Percentiles rank a stretch among this genome's conserved stretches.
Evolutionary conservation across 1,284 basidiomycete genomes (phyloP).

Genomic region (Irpex sp.): DNA sequence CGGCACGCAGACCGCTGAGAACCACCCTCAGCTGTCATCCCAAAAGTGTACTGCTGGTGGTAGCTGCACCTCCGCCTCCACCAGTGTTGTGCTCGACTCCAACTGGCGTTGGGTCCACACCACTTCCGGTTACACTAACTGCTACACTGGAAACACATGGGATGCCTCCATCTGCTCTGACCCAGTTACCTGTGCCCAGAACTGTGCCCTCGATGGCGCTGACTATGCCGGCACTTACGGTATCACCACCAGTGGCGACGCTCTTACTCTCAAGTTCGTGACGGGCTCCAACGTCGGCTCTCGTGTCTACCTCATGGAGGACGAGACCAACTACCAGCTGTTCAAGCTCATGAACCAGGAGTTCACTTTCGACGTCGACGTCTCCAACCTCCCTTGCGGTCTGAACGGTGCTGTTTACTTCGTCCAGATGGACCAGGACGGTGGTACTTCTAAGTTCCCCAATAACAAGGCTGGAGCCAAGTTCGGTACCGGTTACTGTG

Average conservation of each 20-base stretch:
- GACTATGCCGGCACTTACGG: slow-evolving; percentile 35
- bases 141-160: slow-evolving; percentile 54
- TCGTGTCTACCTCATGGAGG: slow-evolving; percentile 40
- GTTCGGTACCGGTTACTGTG: slow-evolving; percentile 32
- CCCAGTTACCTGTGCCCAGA: slow-evolving; percentile 34
- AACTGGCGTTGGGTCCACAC: slow-evolving; percentile 54
- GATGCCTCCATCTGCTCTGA: slow-evolving; percentile 46
- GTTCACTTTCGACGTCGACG: slow-evolving; percentile 55
- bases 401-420: slow-evolving; percentile 39
- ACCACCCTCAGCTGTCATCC: slow-evolving; percentile 13
- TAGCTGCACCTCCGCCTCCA: slow-evolving; percentile 31
- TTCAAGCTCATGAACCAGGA: slow-evolving; percentile 52
- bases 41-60: slow-evolving; percentile 23
- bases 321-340: slow-evolving; percentile 42
- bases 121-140: slow-evolving; percentile 42
- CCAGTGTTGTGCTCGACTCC: slow-evolving; percentile 42
- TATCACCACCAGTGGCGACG: slow-evolving; percentile 33
- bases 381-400: slow-evolving; percentile 36
- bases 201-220: slow-evolving; percentile 36
- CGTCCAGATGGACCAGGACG: slow-evolving; percentile 47
- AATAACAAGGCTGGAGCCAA: slow-evolving; percentile 54
- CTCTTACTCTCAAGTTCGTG: slow-evolving; percentile 36
- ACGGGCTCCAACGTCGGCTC: slow-evolving; percentile 36
- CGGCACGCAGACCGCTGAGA: slow-evolving; percentile 18
- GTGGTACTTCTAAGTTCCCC: slow-evolving; percentile 44